Base-by-base conservation (phyloP, 2,329 filamentous ascomycete genomes). In the Phaeomoniella chlamydospora region DNA sequence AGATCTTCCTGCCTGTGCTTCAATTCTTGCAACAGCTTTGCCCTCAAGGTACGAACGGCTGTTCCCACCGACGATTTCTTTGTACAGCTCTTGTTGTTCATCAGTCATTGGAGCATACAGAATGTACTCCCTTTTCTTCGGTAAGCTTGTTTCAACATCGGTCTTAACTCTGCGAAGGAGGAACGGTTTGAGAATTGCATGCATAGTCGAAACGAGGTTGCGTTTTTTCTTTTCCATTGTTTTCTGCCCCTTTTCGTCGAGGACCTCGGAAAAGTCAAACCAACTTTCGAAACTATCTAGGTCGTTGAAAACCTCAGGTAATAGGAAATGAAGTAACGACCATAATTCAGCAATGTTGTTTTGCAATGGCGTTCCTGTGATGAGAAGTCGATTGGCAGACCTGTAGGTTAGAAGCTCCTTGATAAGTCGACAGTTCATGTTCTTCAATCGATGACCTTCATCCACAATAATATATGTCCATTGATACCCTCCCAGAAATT, bases 401-500 rank as follows among this genome's bases (percentile, higher is more conserved):
- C 79, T 77, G 50, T 96, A 96, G 1, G 80, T 79, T 43, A 90
- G 76, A 0, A 98, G 62, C 45, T 94, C 85, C 33, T 84, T 80
- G 43, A 96, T 94, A 0, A 98, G 67, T 39, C 84, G 82, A 18
- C 88, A 92, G 34, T 96, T 87, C 43, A 93, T 80, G 44, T 98
- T 98, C 63, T 98, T 98, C 69, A 98, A 77, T 1, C 90, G 80
- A 53, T 98, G 90, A 0, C 90, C 90, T 59, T 98, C 90, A 46
- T 98, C 88, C 77, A 98, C 93, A 45, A 98, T 90, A 49, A 98
- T 94, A 47, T 94, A 94, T 37, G 92, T 85, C 90, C 90, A 98
- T 22, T 86, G 80, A 38, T 93, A 88, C 39, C 80, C 79, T 0
- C 77, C 76, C 4, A 98, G 62, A 22, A 78, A 78, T 36, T 85